Conservation (phyloP, 2,329 filamentous ascomycete species). For the Ramularia collo-cygni region DNA sequence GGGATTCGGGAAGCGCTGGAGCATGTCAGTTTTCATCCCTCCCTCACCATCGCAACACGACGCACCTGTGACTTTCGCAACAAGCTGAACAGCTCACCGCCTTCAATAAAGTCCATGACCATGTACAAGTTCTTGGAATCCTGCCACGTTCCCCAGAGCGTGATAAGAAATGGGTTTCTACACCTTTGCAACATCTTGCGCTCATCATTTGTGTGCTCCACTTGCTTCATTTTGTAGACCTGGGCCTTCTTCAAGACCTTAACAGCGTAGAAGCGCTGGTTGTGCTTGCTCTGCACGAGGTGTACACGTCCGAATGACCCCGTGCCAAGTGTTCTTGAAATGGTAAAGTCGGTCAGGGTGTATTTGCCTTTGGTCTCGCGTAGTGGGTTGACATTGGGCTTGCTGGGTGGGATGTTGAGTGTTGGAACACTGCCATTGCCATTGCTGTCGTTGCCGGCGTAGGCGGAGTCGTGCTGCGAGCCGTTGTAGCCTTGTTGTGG, state of each 20-base stretch:
- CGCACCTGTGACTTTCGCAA: constrained; percentile 76
- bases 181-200: constrained; percentile 91
- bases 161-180: constrained; percentile 96
- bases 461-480: constrained; percentile 32
- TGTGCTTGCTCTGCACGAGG: constrained; percentile 94
- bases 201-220: constrained; percentile 98
- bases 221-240: constrained; percentile 99
- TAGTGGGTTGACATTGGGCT: constrained; percentile 29
- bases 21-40: neutral
- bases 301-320: constrained; percentile 96
- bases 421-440: constrained; percentile 33
- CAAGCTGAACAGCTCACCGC: constrained; percentile 92
- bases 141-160: constrained; percentile 96
- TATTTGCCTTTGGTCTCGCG: constrained; percentile 95
- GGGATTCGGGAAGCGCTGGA: constrained; percentile 93
- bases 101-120: constrained; percentile 99
- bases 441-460: constrained; percentile 25
- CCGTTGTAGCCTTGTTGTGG: constrained; percentile 32
- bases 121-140: constrained; percentile 95
- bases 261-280: constrained; percentile 95
- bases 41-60: constrained; percentile 39
- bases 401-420: constrained; percentile 29
- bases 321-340: constrained; percentile 87
- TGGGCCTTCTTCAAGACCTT: constrained; percentile 98
- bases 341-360: constrained; percentile 79